Evolutionary conservation across 2,329 filamentous ascomycete species (phyloP), one percentile per base, ranked within the genome.

Genomic region (Penicillium sp.): DNA sequence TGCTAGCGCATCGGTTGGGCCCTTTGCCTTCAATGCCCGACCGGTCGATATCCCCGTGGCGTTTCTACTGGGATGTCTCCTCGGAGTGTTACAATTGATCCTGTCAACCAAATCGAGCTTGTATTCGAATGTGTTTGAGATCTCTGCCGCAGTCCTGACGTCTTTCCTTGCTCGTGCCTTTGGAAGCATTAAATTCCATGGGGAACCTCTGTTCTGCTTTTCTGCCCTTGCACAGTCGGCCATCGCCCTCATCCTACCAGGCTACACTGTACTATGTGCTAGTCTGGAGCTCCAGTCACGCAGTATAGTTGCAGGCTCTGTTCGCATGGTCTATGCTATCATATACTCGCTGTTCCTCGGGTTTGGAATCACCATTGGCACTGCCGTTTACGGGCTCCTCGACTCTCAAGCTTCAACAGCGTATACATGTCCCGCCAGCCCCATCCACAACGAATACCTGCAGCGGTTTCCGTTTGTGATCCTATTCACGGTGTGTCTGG

Each of bases 21-120:
- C 90, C 0, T 94, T 94, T 67, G 90, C 89, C 4, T 95, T 94
- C 68, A 79, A 86, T 55, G 89, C 88, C 3, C 84, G 90, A 4
- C 84, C 87, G 40, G 88, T 93, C 66, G 91, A 95, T 70, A 77
- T 94, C 57, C 90, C 90, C 0, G 82, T 92, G 29, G 86, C 87
- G 21, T 94, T 94, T 70, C 55, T 91, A 0, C 81, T 95, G 0
- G 91, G 91, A 2, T 87, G 84, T 66, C 77, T 92, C 19, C 81
- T 95, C 0, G 91, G 90, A 1, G 75, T 87, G 53, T 77, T 95
- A 48, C 90, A 94, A 67, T 83, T 93, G 10, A 83, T 91, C 29
- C 77, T 91, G 5, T 87, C 89, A 0, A 89, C 91, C 0, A 84
- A 81, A 23, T 93, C 90, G 15, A 86, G 89, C 43, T 79, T 92